Percentiles rank a stretch among this genome's conserved stretches.
These are phyloP conservation scores for Aphanoascus verrucosus DNA, from an alignment of 2,329 filamentous ascomycete genomes.

Conservation along the genomic window DNA sequence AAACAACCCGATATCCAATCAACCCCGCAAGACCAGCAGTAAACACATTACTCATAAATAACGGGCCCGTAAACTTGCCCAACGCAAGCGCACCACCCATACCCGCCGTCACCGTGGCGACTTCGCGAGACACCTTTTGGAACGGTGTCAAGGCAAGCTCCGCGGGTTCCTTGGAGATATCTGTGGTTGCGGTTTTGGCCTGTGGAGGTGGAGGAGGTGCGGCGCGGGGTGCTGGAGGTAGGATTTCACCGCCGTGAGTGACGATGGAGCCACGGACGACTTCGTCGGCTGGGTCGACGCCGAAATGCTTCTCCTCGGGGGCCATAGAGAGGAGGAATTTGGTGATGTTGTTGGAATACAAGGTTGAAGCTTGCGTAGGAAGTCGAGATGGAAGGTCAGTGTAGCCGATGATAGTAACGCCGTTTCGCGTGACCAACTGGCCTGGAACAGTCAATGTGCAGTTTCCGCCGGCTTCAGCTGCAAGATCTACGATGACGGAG, in stretches of 20 bases:
- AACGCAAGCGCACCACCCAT: slow-evolving; percentile 67
- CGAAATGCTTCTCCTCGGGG: slow-evolving; percentile 66
- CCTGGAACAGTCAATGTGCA: slow-evolving; percentile 71
- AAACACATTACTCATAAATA: slow-evolving; percentile 83
- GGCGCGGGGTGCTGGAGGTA: slow-evolving; percentile 65
- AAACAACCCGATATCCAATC: slow-evolving; percentile 79
- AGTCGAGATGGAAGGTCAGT: slow-evolving; percentile 79
- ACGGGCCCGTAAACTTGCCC: slow-evolving; percentile 67
- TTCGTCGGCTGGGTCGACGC: slow-evolving; percentile 70
- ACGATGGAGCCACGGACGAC: slow-evolving; percentile 79
- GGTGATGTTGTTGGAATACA: slow-evolving; percentile 90
- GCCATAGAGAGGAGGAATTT: slow-evolving; percentile 77
- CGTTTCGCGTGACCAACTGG: slow-evolving; percentile 58
- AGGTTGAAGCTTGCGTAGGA: slow-evolving; percentile 76
- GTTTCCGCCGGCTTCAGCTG: slow-evolving; percentile 78
- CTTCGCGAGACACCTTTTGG: slow-evolving; percentile 67
- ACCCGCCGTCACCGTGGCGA: slow-evolving; percentile 61
- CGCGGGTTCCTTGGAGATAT: slow-evolving; percentile 41
- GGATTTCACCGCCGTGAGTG: slow-evolving; percentile 62
- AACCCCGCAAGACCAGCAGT: slow-evolving; percentile 74
- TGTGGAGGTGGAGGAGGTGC: slow-evolving; percentile 44
- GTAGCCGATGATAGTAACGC: slow-evolving; percentile 78
- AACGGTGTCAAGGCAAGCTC: slow-evolving; percentile 64
- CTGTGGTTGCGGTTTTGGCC: slow-evolving; percentile 40
- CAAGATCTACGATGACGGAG: slow-evolving; percentile 77